phyloP scores from a whole-genome alignment of 78 protist genomes.

The Dictyostelium intermedium region DNA sequence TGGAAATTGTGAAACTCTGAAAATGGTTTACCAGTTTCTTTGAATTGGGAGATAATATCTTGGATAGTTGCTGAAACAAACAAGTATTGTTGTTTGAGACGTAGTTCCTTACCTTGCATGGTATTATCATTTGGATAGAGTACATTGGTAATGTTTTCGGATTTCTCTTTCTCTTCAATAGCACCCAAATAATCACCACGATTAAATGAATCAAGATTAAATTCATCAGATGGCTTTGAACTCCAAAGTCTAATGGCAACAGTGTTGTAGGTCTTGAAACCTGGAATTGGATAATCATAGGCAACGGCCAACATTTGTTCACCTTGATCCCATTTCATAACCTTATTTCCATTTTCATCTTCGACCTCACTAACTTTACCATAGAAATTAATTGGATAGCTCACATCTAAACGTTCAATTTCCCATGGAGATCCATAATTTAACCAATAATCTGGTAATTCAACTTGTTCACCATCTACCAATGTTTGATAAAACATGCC shows the following conservation, averaged over 20 bases:
- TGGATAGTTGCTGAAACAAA: constrained; percentile 94
- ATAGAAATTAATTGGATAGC: constrained; percentile 80
- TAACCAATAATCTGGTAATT: constrained; percentile 95
- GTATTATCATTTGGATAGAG: constrained; percentile 97
- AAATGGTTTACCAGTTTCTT: constrained; percentile 35
- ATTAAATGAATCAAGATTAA: constrained; percentile 91
- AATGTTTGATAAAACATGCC: constrained; percentile 93
- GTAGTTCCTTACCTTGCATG: constrained; percentile 93
- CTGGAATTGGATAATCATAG: constrained; percentile 94
- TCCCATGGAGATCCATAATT: constrained; percentile 94
- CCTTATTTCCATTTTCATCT: not conserved
- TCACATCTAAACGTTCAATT: constrained; percentile 80
- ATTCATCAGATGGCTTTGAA: constrained; percentile 84
- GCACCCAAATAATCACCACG: constrained; percentile 93
- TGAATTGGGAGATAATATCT: constrained; percentile 92
- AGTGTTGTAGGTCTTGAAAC: constrained; percentile 89
- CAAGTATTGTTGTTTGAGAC: constrained; percentile 97
- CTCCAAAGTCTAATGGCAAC: constrained; percentile 95
- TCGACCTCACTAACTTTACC: constrained; percentile 56
- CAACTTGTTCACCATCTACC: constrained; percentile 90
- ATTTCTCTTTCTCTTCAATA: constrained; percentile 83
- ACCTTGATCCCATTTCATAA: constrained; percentile 82
- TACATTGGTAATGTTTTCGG: constrained; percentile 92
- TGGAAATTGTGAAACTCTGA: constrained; percentile 50
- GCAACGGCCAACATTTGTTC: constrained; percentile 88